Percentiles rank a stretch among this genome's conserved stretches.
Conservation (phyloP, 2,329 filamentous ascomycete species). For the Sphaceloma murrayae region DNA sequence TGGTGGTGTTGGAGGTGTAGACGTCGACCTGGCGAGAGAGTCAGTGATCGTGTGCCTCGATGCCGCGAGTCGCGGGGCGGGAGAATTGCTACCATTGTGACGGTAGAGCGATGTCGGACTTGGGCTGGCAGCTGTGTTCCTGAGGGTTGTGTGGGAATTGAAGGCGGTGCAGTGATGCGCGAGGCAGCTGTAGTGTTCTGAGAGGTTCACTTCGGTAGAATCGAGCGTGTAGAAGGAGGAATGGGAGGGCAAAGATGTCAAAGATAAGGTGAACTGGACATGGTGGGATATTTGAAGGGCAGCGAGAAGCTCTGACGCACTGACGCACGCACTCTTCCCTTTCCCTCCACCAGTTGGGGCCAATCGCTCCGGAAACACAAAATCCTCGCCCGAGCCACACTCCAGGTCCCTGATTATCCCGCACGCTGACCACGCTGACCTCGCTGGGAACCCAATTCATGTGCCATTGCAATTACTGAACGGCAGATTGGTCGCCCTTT, state of each 20-base stretch:
- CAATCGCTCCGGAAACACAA: conserved; percentile 14
- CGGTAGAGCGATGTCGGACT: conserved; percentile 17
- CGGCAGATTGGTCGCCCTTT: conserved; percentile 14
- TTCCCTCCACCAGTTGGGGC: conserved; percentile 13
- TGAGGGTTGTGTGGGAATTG: not conserved
- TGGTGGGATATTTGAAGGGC: conserved; percentile 12
- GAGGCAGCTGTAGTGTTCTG: conserved; percentile 1
- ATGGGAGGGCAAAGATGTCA: conserved; percentile 12
- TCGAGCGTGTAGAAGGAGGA: conserved; percentile 4
- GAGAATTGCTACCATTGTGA: conserved; percentile 19
- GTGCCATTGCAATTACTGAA: conserved; percentile 10
- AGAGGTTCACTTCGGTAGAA: not conserved
- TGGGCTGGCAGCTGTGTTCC: not conserved
- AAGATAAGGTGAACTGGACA: conserved; percentile 14
- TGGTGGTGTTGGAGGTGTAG: conserved; percentile 40
- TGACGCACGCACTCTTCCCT: conserved; percentile 13
- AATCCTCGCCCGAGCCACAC: not conserved
- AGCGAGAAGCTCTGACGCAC: conserved; percentile 12
- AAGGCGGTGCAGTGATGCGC: not conserved
- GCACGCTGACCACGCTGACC: not conserved
- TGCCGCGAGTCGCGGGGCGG: conserved; percentile 7
- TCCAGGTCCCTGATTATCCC: conserved; percentile 11
- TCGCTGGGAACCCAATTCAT: not conserved
- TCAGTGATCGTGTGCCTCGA: conserved; percentile 7
- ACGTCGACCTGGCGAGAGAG: conserved; percentile 27